Evolutionary conservation across 2,329 filamentous ascomycete genomes (phyloP).

Genomic region (Cladophialophora immunda): DNA sequence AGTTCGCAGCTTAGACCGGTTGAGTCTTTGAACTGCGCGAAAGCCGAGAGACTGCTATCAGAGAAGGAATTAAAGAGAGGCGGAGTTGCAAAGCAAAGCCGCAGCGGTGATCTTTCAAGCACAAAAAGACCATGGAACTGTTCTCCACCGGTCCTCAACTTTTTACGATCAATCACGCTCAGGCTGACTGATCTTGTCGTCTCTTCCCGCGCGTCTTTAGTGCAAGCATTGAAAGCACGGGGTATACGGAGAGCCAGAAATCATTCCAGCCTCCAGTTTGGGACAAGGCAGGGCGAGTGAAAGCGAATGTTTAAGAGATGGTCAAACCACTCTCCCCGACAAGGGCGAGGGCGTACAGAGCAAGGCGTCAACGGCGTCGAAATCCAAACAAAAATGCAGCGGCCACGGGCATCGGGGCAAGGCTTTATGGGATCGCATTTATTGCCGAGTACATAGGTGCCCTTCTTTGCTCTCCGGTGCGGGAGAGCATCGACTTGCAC

Average conservation of each 20-base stretch:
- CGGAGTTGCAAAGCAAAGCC: background rate
- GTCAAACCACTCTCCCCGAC: constrained; percentile 8
- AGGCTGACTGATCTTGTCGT: background rate
- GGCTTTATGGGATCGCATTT: background rate
- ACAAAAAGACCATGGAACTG: background rate
- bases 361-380: constrained; percentile 4
- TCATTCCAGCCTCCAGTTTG: background rate
- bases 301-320: constrained; percentile 20
- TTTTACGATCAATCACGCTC: background rate
- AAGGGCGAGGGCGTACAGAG: constrained; percentile 2
- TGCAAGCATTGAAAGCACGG: background rate
- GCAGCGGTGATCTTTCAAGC: background rate
- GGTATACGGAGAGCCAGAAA: background rate
- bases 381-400: background rate
- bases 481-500: background rate
- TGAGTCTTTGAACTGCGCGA: constrained; percentile 53
- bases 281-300: background rate
- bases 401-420: background rate
- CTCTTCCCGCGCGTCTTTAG: background rate
- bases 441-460: background rate
- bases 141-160: background rate
- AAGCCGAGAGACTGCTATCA: background rate
- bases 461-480: background rate
- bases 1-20: constrained; percentile 58
- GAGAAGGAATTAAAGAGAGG: background rate